Base-by-base conservation (phyloP, 768 basidiomycete species). In the Podaxis rugospora region DNA sequence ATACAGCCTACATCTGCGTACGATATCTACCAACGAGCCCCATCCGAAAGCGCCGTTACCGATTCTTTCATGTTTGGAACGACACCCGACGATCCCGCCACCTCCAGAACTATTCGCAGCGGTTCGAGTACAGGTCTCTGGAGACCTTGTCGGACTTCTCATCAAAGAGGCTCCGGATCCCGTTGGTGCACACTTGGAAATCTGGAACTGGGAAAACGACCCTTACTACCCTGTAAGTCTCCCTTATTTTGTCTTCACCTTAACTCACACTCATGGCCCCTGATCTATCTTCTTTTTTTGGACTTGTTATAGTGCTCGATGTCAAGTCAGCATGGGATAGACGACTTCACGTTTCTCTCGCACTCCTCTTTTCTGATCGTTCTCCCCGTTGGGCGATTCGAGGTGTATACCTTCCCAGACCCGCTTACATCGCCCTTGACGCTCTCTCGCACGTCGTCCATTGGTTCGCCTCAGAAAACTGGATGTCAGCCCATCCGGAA, bases 301-400 rank as follows among this genome's bases (percentile, higher is more conserved):
- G 50, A 49, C 2, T 21, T 32, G 32, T 18, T 28, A 14, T 54
- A 83, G 81, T 81, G 77, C 62, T 66, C 69, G 9, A 70, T 83
- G 70, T 68, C 70, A n/a, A 72, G 76, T 18, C 63, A 65, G 25
- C 70, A 76, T 1, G 79, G 78, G 2, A 82, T 84, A 40, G 80
- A 83, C 62, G 83, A 85, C 59, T 84, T 84, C 61, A 79, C 76
- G 0, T 82, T 84, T 62, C 69, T 84, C 16, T 76, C 79, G 1
- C 69, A 74, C 21, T 69, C 76, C 32, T 71, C 77, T 0, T 81
- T 83, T 57, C 75, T 85, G 47, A 67, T 84, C 21, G 78, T 81
- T 27, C 72, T 76, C 2, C 79, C 80, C 4, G 71, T 71, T 7
- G 83, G 81, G 1, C 70, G 68, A 59, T 79, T 84, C 57, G 80